Percentiles rank a stretch among this genome's conserved stretches.
These are phyloP conservation scores for Gossypium gossypioides DNA, from an alignment of 441 rosid genomes.

Conservation along the genomic window DNA sequence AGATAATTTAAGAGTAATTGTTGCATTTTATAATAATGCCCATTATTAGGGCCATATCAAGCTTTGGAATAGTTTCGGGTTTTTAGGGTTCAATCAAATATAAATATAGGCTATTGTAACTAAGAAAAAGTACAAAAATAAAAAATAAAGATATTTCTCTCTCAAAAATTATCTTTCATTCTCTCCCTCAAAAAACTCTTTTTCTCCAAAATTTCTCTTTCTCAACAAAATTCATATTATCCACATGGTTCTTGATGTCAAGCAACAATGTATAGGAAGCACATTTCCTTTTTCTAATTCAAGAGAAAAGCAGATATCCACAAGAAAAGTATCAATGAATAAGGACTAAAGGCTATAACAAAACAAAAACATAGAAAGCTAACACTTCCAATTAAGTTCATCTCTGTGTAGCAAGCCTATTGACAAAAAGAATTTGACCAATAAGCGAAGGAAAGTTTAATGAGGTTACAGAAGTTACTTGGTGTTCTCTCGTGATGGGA, in stretches of 20 bases:
- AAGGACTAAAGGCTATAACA: background rate
- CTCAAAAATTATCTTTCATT: background rate
- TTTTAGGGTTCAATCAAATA: background rate
- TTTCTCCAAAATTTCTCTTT: background rate
- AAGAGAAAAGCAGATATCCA: background rate
- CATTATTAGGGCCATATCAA: background rate
- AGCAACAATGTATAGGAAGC: background rate
- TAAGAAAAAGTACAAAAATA: background rate
- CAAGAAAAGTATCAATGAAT: background rate
- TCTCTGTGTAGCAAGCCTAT: background rate
- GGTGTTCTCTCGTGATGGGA: conserved; percentile 88
- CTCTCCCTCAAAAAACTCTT: background rate
- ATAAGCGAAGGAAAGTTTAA: conserved; percentile 2
- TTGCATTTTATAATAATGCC: background rate
- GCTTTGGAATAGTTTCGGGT: background rate
- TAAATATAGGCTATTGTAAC: background rate
- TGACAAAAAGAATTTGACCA: background rate
- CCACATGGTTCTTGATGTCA: background rate
- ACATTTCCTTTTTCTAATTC: background rate
- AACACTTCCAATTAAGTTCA: background rate
- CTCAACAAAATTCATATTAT: background rate
- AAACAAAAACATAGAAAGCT: background rate
- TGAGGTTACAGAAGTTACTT: conserved; percentile 42
- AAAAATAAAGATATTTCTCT: background rate
- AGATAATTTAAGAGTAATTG: background rate